Conservation (phyloP, 495 filamentous ascomycete species). For the Xylaria venustula region DNA sequence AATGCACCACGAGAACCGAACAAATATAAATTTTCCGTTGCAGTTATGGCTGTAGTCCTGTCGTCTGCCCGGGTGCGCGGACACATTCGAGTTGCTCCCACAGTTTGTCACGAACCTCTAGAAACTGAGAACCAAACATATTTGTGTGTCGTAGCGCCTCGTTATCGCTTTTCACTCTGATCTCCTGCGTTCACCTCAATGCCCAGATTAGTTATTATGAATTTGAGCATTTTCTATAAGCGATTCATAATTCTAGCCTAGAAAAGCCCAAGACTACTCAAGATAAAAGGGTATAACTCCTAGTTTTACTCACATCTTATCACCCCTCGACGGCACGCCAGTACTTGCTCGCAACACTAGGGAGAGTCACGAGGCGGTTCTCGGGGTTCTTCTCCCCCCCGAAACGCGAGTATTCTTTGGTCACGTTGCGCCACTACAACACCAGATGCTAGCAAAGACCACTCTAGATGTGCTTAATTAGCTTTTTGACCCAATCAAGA, state of each 20-base stretch:
- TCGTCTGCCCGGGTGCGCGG: not conserved
- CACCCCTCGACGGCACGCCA: not conserved
- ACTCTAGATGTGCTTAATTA: no score
- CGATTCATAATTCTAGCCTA: not conserved
- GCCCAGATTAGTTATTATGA: not conserved
- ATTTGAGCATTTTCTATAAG: not conserved
- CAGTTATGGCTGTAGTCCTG: not conserved
- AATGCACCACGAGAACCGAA: not conserved
- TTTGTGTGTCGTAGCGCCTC: not conserved
- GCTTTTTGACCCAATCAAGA: no score
- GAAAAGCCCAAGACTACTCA: not conserved
- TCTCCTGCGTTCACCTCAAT: not conserved
- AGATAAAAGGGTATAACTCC: not conserved
- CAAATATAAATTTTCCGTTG: not conserved
- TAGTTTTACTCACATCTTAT: not conserved
- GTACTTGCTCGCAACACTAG: not conserved
- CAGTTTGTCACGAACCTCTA: not conserved
- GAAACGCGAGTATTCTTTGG: not conserved
- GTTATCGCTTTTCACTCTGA: not conserved
- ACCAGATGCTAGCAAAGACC: not conserved
- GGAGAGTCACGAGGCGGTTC: not conserved
- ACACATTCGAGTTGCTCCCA: not conserved
- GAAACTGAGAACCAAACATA: not conserved
- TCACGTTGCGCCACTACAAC: not conserved
- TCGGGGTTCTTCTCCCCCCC: not conserved